Base-by-base conservation (phyloP, 2,329 filamentous ascomycete genomes). In the Dactylellina haptotyla region DNA sequence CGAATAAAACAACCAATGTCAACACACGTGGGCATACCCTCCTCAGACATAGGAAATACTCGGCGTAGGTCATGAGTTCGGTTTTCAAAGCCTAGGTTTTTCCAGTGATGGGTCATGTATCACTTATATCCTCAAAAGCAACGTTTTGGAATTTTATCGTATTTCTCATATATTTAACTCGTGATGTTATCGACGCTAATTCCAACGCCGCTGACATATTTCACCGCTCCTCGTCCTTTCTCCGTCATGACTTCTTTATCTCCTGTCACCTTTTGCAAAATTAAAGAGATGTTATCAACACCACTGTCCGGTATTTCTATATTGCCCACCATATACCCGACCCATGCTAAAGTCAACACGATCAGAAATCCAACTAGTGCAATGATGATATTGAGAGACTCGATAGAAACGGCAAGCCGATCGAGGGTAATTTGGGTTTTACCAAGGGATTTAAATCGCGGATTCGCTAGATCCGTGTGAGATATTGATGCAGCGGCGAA, bases 171-270 rank as follows among this genome's bases (percentile, higher is more conserved):
- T 5, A 5, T n/a, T 45, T 6, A 6, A 23, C 37, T 41, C 12
- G 37, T 41, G 18, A 4, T 14, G 18, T 4, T 41, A n/a, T 37
- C 53, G 43, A 57, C 10, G n/a, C 12, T 26, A 4, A 57, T 14
- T 20, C 53, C 53, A 26, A 43, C 25, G 10, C 32, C 34, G 26
- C 32, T 43, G 8, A 41, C 34, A 57, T 57, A 57, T n/a, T 20
- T 57, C 3, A 57, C 9, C n/a, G 30, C 12, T 4, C 12, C 34
- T 23, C 37, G 26, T 4, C n/a, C 12, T 34, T 39, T 57, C 23
- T 57, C 53, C 9, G 53, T 57, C 25, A 28, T 57, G 12, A 57
- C 53, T 18, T 57, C 53, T 28, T 16, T 20, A 43, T 57, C 37
- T 6, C 37, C 53, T n/a, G 18, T 16, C 10, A 57, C n/a, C 14